phyloP scores from a whole-genome alignment of 1,139 yeast species.

The Sugiyamaella novakii region DNA sequence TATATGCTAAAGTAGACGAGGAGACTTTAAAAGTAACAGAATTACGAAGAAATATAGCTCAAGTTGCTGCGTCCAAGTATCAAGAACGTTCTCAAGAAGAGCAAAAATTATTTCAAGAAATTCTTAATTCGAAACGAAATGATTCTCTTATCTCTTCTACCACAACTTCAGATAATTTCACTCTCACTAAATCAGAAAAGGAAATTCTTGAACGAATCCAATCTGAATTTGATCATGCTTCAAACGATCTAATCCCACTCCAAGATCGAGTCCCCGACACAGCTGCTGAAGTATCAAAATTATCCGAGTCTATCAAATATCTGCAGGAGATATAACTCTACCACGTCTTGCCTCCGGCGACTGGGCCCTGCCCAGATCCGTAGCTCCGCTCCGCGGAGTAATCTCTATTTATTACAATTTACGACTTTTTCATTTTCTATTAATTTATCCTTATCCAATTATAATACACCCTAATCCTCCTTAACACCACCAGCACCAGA shows the following conservation, averaged over 20 bases:
- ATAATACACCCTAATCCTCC: constrained; percentile 60
- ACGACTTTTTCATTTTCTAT: neutral
- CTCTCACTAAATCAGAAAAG: constrained; percentile 16
- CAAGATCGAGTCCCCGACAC: constrained; percentile 28
- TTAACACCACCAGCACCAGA: constrained; percentile 90
- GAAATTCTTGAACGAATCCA: constrained; percentile 17
- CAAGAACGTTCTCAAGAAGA: constrained; percentile 25
- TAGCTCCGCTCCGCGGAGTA: neutral
- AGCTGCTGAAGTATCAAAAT: constrained; percentile 26
- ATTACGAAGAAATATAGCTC: constrained; percentile 53
- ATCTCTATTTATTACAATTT: neutral
- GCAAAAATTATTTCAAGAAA: constrained; percentile 16
- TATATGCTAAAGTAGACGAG: constrained; percentile 54
- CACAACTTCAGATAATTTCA: constrained; percentile 6
- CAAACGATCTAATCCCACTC: constrained; percentile 10
- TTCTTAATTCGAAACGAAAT: constrained; percentile 13
- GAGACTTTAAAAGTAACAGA: constrained; percentile 54
- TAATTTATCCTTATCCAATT: neutral
- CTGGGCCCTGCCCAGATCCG: neutral
- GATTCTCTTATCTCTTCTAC: constrained; percentile 1
- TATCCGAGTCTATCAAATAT: constrained; percentile 27
- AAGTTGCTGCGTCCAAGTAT: constrained; percentile 31
- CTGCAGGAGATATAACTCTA: constrained; percentile 10
- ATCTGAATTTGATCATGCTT: constrained; percentile 10
- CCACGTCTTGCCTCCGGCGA: too few relatives aligned